Base-by-base conservation (phyloP, 2,329 filamentous ascomycete species). In the Aspergillus costaricaensis region DNA sequence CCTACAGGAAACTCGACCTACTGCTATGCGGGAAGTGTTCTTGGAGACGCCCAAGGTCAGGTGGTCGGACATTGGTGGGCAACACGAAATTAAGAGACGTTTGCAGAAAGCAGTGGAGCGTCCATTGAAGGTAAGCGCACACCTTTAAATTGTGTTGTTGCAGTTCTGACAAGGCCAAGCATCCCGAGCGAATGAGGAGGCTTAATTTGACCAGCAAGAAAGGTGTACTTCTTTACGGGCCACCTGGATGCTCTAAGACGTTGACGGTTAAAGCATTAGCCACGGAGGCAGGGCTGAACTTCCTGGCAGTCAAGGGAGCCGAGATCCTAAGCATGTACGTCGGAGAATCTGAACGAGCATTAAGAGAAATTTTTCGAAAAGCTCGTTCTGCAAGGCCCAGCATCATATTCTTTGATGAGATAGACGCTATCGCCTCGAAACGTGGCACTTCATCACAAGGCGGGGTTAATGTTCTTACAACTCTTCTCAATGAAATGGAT, bases 301-400 rank as follows among this genome's bases (percentile, higher is more conserved):
- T 97, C 81, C 88, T 97, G 72, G 90, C 92, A 8, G 91, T 98
- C 66, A 96, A 97, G 78, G 94, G 92, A 25, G 92, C 92, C 38
- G 94, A 97, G 76, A 85, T 97, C 12, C 87, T 96, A 62, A 96
- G 92, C 78, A 96, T 96, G 91, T 98, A 97, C 76, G 93, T 98
- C 17, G 94, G 94, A 62, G 94, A 98, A 75, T 94, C 92, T 2
- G 94, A 98, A 78, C 87, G 92, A 10, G 88, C 90, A 7, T 85
- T 97, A 44, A 87, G 94, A 39, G 90, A 92, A 58, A 86, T 97
- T 1, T 97, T 98, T 74, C 85, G 88, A 56, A 91, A 93, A 68
- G 94, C 94, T 1, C 85, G 90, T 44, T 88, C 89, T n/a, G 93
- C 92, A 8, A 88, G 88, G 55, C 94, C 94, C 0, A 92, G 91